Percentiles rank a stretch among this genome's conserved stretches.
Evolutionary conservation across 1,139 yeast species (phyloP).

Genomic region (Geotrichum reessii): DNA sequence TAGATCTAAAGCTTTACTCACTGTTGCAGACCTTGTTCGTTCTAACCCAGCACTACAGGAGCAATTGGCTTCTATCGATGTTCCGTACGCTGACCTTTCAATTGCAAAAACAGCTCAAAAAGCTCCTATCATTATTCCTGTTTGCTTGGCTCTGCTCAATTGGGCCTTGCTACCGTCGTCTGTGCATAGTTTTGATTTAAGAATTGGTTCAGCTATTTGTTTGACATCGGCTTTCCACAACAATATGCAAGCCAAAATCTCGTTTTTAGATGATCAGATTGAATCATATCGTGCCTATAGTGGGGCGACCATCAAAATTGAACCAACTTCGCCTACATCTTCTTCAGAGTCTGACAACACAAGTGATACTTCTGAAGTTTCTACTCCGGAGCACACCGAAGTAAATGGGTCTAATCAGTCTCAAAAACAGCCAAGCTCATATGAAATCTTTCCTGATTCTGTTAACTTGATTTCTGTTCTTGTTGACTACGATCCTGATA

Average conservation of each 20-base stretch:
- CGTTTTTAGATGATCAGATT: constrained; percentile 63
- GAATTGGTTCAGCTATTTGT: constrained; percentile 65
- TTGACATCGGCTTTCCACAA: constrained; percentile 63
- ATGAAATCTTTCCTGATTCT: constrained; percentile 21
- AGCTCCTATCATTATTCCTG: constrained; percentile 48
- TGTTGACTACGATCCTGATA: constrained; percentile 72
- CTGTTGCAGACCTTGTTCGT: constrained; percentile 71
- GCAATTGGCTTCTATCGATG: constrained; percentile 74
- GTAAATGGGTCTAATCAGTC: not conserved
- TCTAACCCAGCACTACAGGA: constrained; percentile 59
- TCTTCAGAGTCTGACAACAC: constrained; percentile 16
- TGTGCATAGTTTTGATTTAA: constrained; percentile 73
- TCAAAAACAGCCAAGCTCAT: constrained; percentile 13
- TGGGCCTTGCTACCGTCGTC: constrained; percentile 80
- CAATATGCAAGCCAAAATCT: constrained; percentile 53
- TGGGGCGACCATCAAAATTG: constrained; percentile 15
- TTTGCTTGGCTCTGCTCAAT: constrained; percentile 64
- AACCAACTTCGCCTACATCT: constrained; percentile 6
- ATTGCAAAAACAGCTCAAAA: constrained; percentile 41
- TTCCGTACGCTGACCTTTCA: constrained; percentile 86
- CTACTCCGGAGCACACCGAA: constrained; percentile 9
- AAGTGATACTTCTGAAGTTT: constrained; percentile 3
- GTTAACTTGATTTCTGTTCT: constrained; percentile 60
- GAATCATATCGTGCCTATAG: constrained; percentile 38
- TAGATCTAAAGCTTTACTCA: constrained; percentile 60